These are phyloP conservation scores for Solanum virginianum DNA, from an alignment of 257 asterid species.

Conservation along the genomic window DNA sequence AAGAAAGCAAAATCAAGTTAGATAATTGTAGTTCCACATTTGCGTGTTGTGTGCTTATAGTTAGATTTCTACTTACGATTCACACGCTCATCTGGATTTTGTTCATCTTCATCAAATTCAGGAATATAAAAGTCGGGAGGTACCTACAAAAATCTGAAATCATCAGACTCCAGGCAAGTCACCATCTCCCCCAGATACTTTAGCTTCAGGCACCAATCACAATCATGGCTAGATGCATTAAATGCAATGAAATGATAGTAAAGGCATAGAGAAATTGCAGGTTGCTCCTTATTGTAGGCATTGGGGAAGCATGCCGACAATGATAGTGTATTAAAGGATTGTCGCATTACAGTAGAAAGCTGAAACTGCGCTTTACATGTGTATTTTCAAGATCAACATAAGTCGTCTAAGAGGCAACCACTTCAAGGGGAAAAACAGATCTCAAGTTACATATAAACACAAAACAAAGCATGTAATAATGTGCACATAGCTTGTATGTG, in stretches of 20 bases:
- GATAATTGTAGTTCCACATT: not conserved
- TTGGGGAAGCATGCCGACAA: not conserved
- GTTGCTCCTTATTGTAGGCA: not conserved
- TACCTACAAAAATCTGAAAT: conserved; percentile 29
- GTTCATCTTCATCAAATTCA: conserved; percentile 80
- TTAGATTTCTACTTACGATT: conserved; percentile 48
- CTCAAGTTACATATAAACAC: not conserved
- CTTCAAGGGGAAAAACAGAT: not conserved
- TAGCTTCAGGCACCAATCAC: not conserved
- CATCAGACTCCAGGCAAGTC: not conserved
- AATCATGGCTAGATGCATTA: not conserved
- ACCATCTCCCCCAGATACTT: not conserved
- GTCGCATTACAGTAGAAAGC: not conserved
- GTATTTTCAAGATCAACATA: not conserved
- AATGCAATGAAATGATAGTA: not conserved
- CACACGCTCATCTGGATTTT: conserved; percentile 79
- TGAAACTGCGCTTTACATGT: not conserved
- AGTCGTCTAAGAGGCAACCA: not conserved
- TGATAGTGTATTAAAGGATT: not conserved
- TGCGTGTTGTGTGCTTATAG: not conserved
- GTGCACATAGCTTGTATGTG: not conserved
- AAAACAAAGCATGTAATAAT: not conserved
- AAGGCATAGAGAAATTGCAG: not conserved
- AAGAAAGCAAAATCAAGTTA: not conserved
- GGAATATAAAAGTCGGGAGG: conserved; percentile 97